phyloP scores from a whole-genome alignment of 208 protist species.

The Vickermania ingenoplastis region DNA sequence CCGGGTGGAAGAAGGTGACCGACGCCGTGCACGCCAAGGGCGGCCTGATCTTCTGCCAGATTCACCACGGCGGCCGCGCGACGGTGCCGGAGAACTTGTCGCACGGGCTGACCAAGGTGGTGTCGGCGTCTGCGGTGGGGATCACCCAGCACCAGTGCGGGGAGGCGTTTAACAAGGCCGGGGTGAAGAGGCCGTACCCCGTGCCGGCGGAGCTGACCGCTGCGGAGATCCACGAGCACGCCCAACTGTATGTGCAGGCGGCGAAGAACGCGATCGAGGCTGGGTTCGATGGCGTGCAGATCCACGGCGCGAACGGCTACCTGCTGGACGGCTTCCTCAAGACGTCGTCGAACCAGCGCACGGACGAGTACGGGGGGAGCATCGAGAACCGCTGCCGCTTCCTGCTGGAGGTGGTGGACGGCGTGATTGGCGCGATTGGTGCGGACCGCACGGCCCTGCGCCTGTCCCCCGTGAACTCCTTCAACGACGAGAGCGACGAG shows the following conservation, averaged over 20 bases:
- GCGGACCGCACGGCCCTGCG: slow-evolving; percentile 33
- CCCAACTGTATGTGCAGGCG: slow-evolving; percentile 44
- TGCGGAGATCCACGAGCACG: slow-evolving; percentile 45
- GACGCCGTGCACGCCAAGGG: slow-evolving; percentile 64
- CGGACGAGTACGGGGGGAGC: slow-evolving; percentile 80
- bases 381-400: slow-evolving; percentile 69
- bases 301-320: slow-evolving; percentile 89
- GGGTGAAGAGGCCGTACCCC: slow-evolving; percentile 19
- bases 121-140: slow-evolving; percentile 13
- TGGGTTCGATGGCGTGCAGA: slow-evolving; percentile 87
- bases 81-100: slow-evolving; percentile 24
- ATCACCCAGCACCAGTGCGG: slow-evolving; percentile 17
- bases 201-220: slow-evolving; percentile 32
- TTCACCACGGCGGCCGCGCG: slow-evolving; percentile 46
- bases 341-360: slow-evolving; percentile 58
- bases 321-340: slow-evolving; percentile 81
- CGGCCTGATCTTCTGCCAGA: slow-evolving; percentile 47
- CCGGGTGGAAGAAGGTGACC: slow-evolving; percentile 53
- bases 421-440: slow-evolving; percentile 26
- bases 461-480: slow-evolving; percentile 45
- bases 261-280: slow-evolving; percentile 57
- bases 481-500: slow-evolving; percentile 21
- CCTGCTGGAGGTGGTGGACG: slow-evolving; percentile 61
- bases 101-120: slow-evolving; percentile 11
- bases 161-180: slow-evolving; percentile 1